Percentiles rank a stretch among this genome's conserved stretches.
These are phyloP conservation scores for Spiromastix sp. DNA, from an alignment of 2,329 filamentous ascomycete genomes.

Conservation along the genomic window DNA sequence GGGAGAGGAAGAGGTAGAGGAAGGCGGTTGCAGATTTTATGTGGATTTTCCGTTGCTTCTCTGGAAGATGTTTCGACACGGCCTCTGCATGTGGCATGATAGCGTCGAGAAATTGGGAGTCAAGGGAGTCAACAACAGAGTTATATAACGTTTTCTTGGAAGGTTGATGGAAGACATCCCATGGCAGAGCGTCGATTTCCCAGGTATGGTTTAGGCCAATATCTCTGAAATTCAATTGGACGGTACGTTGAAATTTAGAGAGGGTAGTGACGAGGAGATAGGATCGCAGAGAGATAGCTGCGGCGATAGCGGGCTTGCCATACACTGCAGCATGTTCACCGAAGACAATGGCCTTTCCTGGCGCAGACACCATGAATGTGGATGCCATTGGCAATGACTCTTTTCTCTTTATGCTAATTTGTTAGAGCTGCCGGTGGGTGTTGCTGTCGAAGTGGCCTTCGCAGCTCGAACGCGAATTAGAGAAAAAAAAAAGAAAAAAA, in stretches of 20 bases:
- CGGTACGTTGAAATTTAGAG: slow-evolving; percentile 70
- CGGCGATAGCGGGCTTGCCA: slow-evolving; percentile 80
- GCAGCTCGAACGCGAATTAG: too few relatives aligned
- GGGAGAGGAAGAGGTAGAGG: slow-evolving; percentile 73
- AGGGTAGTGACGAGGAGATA: slow-evolving; percentile 83
- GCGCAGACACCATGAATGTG: slow-evolving; percentile 85
- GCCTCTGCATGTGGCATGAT: slow-evolving; percentile 60
- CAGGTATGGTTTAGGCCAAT: slow-evolving; percentile 72
- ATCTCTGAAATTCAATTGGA: slow-evolving; percentile 71
- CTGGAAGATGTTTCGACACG: slow-evolving; percentile 52
- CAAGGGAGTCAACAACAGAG: slow-evolving; percentile 62
- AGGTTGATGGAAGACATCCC: too few relatives aligned
- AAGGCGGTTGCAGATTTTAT: slow-evolving; percentile 65
- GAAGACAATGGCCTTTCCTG: slow-evolving; percentile 84
- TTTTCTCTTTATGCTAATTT: too few relatives aligned
- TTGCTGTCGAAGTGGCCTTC: too few relatives aligned
- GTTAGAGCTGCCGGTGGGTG: too few relatives aligned
- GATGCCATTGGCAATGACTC: slow-evolving; percentile 47
- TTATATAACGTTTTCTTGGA: slow-evolving; percentile 79
- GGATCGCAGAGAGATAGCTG: slow-evolving; percentile 73
- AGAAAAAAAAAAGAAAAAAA: too few relatives aligned
- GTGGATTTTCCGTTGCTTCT: slow-evolving; percentile 64
- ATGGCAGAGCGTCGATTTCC: slow-evolving; percentile 78
- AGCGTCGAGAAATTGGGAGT: slow-evolving; percentile 61
- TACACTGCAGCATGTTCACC: slow-evolving; percentile 84